Evolutionary conservation across 1,139 yeast genomes (phyloP).

Genomic region (Zhuliangozyma parablackwelliae): DNA sequence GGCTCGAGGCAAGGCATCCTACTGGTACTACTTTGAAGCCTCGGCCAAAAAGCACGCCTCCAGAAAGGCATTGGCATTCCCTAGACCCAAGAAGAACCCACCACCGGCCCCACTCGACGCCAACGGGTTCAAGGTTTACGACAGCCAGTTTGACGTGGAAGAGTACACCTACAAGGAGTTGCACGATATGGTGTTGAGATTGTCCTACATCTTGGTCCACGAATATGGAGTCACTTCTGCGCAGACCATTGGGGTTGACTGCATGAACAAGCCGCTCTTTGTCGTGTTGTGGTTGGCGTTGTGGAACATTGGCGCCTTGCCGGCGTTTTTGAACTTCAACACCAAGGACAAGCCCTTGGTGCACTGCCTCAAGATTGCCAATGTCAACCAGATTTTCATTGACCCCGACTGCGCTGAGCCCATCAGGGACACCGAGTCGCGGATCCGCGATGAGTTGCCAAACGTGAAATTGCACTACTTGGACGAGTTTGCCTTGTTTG

Average conservation of each 20-base stretch:
- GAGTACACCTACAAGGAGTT: slow-evolving; percentile 64
- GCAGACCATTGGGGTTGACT: slow-evolving; percentile 73
- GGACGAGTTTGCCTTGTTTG: slow-evolving; percentile 48
- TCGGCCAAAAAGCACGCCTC: slow-evolving; percentile 49
- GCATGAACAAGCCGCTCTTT: slow-evolving; percentile 80
- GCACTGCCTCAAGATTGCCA: slow-evolving; percentile 74
- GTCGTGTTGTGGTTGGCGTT: slow-evolving; percentile 77
- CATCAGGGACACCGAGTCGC: slow-evolving; percentile 49
- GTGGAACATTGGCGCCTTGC: slow-evolving; percentile 90
- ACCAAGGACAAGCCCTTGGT: slow-evolving; percentile 67
- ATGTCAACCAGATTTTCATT: slow-evolving; percentile 61
- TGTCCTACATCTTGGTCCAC: slow-evolving; percentile 60
- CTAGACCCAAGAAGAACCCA: slow-evolving; percentile 46
- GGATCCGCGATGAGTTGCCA: slow-evolving; percentile 40
- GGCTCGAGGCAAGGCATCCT: slow-evolving; percentile 49
- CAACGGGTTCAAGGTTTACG: slow-evolving; percentile 38
- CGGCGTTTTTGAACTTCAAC: slow-evolving; percentile 84
- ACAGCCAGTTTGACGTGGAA: slow-evolving; percentile 57
- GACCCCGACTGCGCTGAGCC: slow-evolving; percentile 66
- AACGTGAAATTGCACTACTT: slow-evolving; percentile 47
- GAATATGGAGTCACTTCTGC: slow-evolving; percentile 63
- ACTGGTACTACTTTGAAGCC: slow-evolving; percentile 63
- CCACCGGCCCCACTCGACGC: slow-evolving; percentile 24
- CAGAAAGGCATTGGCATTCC: slow-evolving; percentile 55
- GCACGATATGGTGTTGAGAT: slow-evolving; percentile 58